Evolutionary conservation across 73 alveolate species (phyloP).

Genomic region (Paramecium pentaurelia): DNA sequence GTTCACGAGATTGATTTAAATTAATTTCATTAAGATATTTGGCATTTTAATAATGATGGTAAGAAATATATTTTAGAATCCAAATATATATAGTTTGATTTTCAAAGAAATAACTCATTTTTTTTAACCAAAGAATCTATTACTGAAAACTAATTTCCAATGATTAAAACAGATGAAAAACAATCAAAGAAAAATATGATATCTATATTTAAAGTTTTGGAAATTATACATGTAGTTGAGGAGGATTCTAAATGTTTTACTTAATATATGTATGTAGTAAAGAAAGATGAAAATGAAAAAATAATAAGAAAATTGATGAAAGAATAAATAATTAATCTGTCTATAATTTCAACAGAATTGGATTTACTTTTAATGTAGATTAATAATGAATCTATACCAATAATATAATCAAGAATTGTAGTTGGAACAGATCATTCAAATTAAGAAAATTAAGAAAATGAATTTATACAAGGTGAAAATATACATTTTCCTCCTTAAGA

Average conservation of each 20-base stretch:
- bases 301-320: neutral
- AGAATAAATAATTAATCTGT: neutral
- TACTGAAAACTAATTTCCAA: neutral
- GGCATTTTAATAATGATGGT: constrained; percentile 3
- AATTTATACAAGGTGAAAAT: neutral
- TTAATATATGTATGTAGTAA: neutral
- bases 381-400: neutral
- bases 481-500: constrained; percentile 7
- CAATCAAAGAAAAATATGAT: neutral
- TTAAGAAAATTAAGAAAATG: neutral
- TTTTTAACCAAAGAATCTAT: neutral
- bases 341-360: neutral
- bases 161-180: neutral
- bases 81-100: neutral
- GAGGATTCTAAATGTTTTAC: neutral
- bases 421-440: neutral
- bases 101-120: neutral
- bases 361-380: neutral
- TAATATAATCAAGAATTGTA: neutral
- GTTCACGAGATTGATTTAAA: neutral
- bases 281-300: neutral
- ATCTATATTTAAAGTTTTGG: neutral
- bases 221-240: neutral
- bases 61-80: neutral
- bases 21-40: neutral